phyloP scores from a whole-genome alignment of 2,329 filamentous ascomycete genomes.

The Verticillium klebahnii region DNA sequence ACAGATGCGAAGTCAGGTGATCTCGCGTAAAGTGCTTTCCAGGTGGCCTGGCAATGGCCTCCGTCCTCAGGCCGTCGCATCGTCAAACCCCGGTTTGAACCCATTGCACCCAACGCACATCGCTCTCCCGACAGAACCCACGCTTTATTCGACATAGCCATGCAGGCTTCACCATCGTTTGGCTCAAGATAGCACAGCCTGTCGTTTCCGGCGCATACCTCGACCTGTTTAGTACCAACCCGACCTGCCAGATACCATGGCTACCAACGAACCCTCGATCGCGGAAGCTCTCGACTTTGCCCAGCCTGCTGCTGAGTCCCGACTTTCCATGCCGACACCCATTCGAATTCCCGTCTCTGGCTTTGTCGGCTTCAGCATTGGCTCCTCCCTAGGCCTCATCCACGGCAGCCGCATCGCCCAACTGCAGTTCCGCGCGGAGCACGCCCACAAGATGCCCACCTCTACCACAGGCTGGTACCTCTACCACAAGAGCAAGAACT shows the following conservation, averaged over 20 bases:
- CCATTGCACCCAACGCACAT: neutral
- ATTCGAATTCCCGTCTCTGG: slow-evolving; percentile 63
- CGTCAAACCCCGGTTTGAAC: neutral
- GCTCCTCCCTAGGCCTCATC: slow-evolving; percentile 64
- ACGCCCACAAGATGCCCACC: slow-evolving; percentile 86
- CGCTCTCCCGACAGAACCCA: neutral
- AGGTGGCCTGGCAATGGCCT: neutral
- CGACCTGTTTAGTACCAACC: neutral
- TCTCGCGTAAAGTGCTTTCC: slow-evolving; percentile 12
- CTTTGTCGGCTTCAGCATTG: slow-evolving; percentile 59
- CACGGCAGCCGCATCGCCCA: slow-evolving; percentile 71
- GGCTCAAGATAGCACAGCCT: neutral
- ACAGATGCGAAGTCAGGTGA: slow-evolving; percentile 23
- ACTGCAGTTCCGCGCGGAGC: slow-evolving; percentile 88
- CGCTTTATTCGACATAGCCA: neutral
- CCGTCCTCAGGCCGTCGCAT: neutral
- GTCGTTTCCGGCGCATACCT: neutral
- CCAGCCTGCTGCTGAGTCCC: slow-evolving; percentile 30
- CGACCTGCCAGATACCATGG: slow-evolving; percentile 2
- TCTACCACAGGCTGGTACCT: slow-evolving; percentile 88
- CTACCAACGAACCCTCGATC: slow-evolving; percentile 3
- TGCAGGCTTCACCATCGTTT: neutral
- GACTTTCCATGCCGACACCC: slow-evolving; percentile 59
- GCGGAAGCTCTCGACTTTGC: slow-evolving; percentile 19
- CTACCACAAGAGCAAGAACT: slow-evolving; percentile 99